Evolutionary conservation across 2,329 filamentous ascomycete species (phyloP), one percentile per base, ranked within the genome.

Genomic region (Fusarium chlamydosporum): DNA sequence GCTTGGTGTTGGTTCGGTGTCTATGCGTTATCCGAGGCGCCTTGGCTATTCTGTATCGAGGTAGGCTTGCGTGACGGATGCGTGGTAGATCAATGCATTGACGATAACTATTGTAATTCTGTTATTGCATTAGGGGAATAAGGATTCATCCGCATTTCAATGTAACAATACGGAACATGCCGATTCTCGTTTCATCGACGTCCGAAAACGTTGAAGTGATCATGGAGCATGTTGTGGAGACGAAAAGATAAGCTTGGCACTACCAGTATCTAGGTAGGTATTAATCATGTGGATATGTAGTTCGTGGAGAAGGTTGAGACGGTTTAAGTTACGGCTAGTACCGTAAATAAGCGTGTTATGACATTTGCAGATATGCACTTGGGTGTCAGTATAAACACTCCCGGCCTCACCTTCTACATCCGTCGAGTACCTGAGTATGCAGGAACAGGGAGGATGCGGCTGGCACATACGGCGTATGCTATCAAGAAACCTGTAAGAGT

Each of bases 21-120:
- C 34, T 45, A 20, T 46, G 41, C 41, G 40, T 46, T 35, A 57
- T 52, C 42, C 15, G 38, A 40, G 34, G 27, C 46, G 37, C 42
- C 18, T 33, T 37, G 48, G 20, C 57, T 54, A 55, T 62, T 55
- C 57, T 52, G 20, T 33, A 62, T 56, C 42, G 57, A 42, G 34
- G 27, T 55, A 41, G 18, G 42, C 20, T 41, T 62, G 47, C 35
- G 56, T 51, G 47, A 51, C 38, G 47, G 47, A 51, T n/a, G 16
- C 34, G n/a, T 38, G 18, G 15, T 29, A 45, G 27, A 27, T 27
- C 29, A 31, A 45, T 31, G 47, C 47, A 51, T 40, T 23, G n/a
- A 40, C 16, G 18, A 29, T 29, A n/a, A n/a, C n/a, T n/a, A 29
- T 29, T 23, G 23, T 5, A 38, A 11, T 35, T 18, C 47, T 51